Percentiles rank a stretch among this genome's conserved stretches.
These are phyloP conservation scores for Sanghuangporus baumii DNA, from an alignment of 1,284 basidiomycete genomes.

Conservation along the genomic window DNA sequence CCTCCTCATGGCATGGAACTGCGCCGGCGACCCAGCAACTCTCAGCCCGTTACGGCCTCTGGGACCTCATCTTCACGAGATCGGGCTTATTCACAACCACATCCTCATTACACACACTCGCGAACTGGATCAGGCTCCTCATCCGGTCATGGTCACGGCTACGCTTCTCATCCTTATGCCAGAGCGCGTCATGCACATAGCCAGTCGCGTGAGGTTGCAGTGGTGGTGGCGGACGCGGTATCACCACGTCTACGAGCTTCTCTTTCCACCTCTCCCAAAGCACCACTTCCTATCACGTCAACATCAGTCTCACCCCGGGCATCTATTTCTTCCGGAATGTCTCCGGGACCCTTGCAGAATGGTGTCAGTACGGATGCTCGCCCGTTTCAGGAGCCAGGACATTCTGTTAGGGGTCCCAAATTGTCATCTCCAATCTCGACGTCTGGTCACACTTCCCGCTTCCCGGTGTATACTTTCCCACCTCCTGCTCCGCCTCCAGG, in stretches of 20 bases:
- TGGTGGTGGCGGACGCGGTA: background rate
- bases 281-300: background rate
- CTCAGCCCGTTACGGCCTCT: background rate
- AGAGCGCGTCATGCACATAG: background rate
- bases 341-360: background rate
- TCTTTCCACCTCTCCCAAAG: background rate
- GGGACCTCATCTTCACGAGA: background rate
- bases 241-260: background rate
- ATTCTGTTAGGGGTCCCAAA: background rate
- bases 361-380: background rate
- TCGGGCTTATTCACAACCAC: constrained; percentile 1
- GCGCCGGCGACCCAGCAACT: background rate
- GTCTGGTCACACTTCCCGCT: background rate
- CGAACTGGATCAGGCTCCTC: constrained; percentile 11
- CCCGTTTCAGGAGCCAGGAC: background rate
- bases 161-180: constrained; percentile 6
- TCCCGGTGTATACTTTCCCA: constrained; percentile 16
- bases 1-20: background rate
- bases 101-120: constrained; percentile 7
- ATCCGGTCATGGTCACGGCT: constrained; percentile 7
- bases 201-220: constrained; percentile 4
- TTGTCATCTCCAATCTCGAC: background rate
- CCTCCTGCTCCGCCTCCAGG: constrained; percentile 9
- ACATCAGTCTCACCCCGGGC: background rate
- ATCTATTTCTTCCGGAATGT: background rate